Evolutionary conservation across 306 rosid species (phyloP), one percentile per base, ranked within the genome.

Genomic region (Fragaria ananassa): DNA sequence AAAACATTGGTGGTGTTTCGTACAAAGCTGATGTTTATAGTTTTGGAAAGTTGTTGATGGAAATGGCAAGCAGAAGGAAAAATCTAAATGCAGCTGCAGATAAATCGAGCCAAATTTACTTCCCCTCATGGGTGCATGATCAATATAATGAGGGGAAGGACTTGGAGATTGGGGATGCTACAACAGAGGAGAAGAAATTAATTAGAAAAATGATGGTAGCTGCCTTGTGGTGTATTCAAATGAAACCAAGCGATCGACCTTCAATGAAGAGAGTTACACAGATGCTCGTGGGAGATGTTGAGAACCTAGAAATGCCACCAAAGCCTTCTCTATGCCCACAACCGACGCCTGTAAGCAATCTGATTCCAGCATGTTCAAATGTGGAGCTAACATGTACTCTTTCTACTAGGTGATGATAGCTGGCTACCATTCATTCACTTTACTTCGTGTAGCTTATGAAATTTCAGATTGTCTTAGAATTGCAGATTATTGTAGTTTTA

Each of bases 241-340:
- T 57, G 63, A 57, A 57, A 10, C 63, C 63, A 57, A 57, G 6
- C 23, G 63, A 57, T 57, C 63, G 63, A 23, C 63, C 63, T 57
- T 23, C 63, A 57, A 57, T 57, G 63, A 23, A 57, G 7, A 23
- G 15, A 23, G 63, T 57, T 6, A 23, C 6, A 1, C 31, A 23
- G 34, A 57, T 57, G 63, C 34, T 57, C 0, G 15, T 3, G 23
- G 34, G 7, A 10, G 15, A 57, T 23, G 17, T 10, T 57, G 27
- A n/a, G 9, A 2, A n/a, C 4, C 11, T 53, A 19, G 12, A 53
- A 53, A 53, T 53, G 27, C 60, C 60, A 1, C 60, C 60, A 53
- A 53, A 53, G 27, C 60, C 60, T 53, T 53, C 8, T 53, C 27
- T 53, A 2, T 53, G 12, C 12, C 60, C 60, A n/a, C 27, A 53